Conservation (phyloP, 208 protist genomes). For the Naegleria fowleri region DNA sequence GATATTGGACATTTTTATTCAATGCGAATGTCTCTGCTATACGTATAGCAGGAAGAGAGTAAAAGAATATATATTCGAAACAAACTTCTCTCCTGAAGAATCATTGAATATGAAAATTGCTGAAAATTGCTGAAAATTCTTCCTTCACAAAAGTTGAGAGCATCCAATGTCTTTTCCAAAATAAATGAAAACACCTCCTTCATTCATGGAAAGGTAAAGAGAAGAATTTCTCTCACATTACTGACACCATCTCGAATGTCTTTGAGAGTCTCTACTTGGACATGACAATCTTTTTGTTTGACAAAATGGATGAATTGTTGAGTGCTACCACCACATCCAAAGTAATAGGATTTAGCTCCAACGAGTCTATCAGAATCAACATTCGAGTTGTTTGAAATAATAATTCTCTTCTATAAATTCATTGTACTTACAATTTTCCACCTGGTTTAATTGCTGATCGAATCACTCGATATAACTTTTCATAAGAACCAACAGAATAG, state of each 20-base stretch:
- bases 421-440: neutral
- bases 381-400: no score
- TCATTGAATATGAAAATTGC: neutral
- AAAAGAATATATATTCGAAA: neutral
- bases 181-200: no score
- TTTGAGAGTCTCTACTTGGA: neutral
- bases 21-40: no score
- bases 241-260: neutral
- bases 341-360: neutral
- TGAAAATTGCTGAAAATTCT: no score
- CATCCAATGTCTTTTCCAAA: no score
- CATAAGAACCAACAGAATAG: neutral
- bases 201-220: neutral
- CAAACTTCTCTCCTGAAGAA: neutral
- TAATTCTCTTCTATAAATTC: no score
- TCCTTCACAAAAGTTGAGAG: no score
- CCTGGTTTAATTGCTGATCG: neutral
- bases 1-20: no score
- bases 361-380: neutral
- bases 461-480: neutral
- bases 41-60: no score
- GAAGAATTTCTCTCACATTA: neutral
- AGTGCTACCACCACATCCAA: constrained; percentile 1
- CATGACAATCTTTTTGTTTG: neutral
- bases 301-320: neutral